Base-by-base conservation (phyloP, 345 rosid species). In the Psidium friedrichsthalianum region DNA sequence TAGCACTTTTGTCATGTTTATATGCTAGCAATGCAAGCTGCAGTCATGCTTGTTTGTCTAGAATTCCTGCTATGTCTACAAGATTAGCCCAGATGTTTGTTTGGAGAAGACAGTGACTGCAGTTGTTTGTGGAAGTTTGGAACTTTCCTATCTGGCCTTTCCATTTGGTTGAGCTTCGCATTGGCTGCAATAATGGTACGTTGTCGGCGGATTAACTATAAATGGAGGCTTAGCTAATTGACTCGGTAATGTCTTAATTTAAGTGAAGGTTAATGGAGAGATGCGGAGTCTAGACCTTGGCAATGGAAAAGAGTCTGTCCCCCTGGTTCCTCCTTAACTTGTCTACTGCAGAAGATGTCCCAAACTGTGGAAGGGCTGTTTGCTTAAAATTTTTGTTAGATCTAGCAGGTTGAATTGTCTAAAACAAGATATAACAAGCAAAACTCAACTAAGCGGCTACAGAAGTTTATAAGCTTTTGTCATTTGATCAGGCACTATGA, bases 401-500 rank as follows among this genome's bases (percentile, higher is more conserved):
- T 69, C 47, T 69, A 69, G 14, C 36, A 69, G 47, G 78, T 20
- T 69, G 47, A 69, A 36, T 36, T 18, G 78, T 69, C 22, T 69
- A 18, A n/a, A 58, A 58, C 54, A 61, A 42, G 44, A 15, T 15
- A 13, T 52, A 52, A 58, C 40, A 49, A 25, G 13, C 6, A 4
- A 13, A 40, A 27, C 58, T 82, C 1, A 6, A 21, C 47, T 52
- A 44, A 42, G 29, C 0, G 6, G 44, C 56, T 14, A 9, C 36
- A 78, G 52, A 56, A 51, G 56, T 59, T 84, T 53, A 8, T 55
- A 56, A 80, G 40, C 53, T 51, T 11, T 78, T 82, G 76, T 81
- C 47, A 55, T 81, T 20, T 54, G n/a, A 74, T 61, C 74, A 87
- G 86, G 24, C 32, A 83, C 85, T 2, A 78, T 88, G 86, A 83